Percentiles rank a stretch among this genome's conserved stretches.
Conservation (phyloP, 345 rosid genomes). For the Erysimum cheiranthoides region DNA sequence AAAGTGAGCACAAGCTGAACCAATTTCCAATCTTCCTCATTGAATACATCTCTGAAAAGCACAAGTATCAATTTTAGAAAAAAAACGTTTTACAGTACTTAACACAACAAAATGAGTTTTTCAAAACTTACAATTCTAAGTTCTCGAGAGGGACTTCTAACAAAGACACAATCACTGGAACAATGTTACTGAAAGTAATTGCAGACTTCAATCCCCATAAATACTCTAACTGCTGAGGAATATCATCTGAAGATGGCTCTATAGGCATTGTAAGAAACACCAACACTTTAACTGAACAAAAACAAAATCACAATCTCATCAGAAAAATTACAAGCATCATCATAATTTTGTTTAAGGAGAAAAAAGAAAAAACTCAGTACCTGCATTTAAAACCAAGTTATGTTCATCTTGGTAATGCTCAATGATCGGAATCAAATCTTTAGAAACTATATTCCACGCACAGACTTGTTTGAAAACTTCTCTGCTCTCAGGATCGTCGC, state of each 20-base stretch:
- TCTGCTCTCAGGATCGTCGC: conserved; percentile 83
- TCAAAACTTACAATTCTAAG: conserved; percentile 63
- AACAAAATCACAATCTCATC: conserved; percentile 9
- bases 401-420: conserved; percentile 71
- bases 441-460: conserved; percentile 78
- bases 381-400: conserved; percentile 73
- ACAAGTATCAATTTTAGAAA: conserved; percentile 15
- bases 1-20: conserved; percentile 87
- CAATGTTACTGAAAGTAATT: conserved; percentile 64
- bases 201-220: conserved; percentile 85
- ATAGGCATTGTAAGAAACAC: conserved; percentile 92
- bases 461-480: conserved; percentile 90
- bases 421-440: conserved; percentile 85
- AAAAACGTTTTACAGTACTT: background rate
- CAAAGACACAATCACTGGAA: conserved; percentile 74
- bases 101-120: background rate
- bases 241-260: conserved; percentile 76
- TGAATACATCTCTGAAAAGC: conserved; percentile 66
- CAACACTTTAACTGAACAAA: conserved; percentile 77
- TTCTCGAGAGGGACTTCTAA: conserved; percentile 83
- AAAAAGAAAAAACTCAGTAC: conserved; percentile 35
- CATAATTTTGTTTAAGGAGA: background rate
- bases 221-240: conserved; percentile 80
- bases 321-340: background rate
- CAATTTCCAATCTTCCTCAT: conserved; percentile 98